phyloP scores from a whole-genome alignment of 2,329 filamentous ascomycete genomes.

The Beauveria rudraprayagi region DNA sequence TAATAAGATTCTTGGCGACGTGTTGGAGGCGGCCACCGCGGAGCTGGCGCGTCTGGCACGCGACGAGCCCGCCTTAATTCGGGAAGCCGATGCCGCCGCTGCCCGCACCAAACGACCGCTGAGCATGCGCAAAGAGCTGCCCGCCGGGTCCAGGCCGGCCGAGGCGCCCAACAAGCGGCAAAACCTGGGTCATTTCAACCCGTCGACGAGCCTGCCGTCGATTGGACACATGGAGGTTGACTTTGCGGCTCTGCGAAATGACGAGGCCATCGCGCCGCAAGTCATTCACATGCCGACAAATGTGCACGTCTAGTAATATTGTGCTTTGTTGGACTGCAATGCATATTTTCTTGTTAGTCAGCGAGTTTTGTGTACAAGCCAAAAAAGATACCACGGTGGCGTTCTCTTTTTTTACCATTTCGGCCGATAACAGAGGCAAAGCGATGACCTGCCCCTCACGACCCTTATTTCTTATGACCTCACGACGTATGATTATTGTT shows the following conservation, averaged over 20 bases:
- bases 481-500: neutral
- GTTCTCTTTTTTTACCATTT: neutral
- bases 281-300: neutral
- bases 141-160: slow-evolving; percentile 21
- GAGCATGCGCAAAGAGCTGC: slow-evolving; percentile 42
- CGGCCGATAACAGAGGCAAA: neutral
- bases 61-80: slow-evolving; percentile 41
- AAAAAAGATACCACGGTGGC: slow-evolving; percentile 6
- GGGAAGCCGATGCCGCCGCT: slow-evolving; percentile 33
- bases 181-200: slow-evolving; percentile 7
- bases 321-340: neutral
- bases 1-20: slow-evolving; percentile 54
- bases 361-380: neutral
- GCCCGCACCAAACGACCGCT: slow-evolving; percentile 43
- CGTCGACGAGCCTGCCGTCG: neutral
- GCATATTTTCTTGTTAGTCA: slow-evolving; percentile 5
- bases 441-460: neutral
- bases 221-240: slow-evolving; percentile 10
- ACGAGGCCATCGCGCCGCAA: neutral
- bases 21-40: slow-evolving; percentile 51
- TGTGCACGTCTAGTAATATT: neutral
- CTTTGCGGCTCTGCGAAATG: neutral
- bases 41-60: slow-evolving; percentile 50
- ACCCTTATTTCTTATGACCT: neutral
- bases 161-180: slow-evolving; percentile 17